Base-by-base conservation (phyloP, 2,329 filamentous ascomycete genomes). In the Fusarium sacchari region DNA sequence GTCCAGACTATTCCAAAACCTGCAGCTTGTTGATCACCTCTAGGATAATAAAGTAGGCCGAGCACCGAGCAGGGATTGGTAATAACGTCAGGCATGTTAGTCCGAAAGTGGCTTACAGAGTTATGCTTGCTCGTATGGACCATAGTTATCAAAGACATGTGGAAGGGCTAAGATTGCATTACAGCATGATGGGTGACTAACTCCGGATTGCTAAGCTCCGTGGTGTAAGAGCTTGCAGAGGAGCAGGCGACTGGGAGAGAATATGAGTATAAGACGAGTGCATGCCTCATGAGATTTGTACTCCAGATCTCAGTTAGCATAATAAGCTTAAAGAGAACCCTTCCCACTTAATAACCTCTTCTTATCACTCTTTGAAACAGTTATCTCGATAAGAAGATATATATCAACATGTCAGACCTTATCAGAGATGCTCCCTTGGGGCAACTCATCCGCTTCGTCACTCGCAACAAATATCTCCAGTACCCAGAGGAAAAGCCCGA, bases 401-500 rank as follows among this genome's bases (percentile, higher is more conserved):
- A 34, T 39, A 22, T n/a, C 57, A 44, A 18, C 14, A 73, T 82
- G 78, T 76, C 77, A 59, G 81, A 81, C 58, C 46, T 80, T 28
- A 77, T 91, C 64, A 83, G 88, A 78, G 89, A 91, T 64, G 85
- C 89, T 67, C 85, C 89, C 34, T 74, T 90, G 70, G 90, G 90
- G 73, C 89, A 91, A 73, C 73, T 90, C 55, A 84, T 91, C 72
- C 85, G 90, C 74, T 88, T 83, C 74, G 56, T 86, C 60, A 88
- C 89, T 6, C 80, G 81, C 37, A 89, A 89, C 76, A 84, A 81
- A 46, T 77, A 87, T 47, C 82, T 92, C 18, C 84, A 86, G 65
- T 91, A 91, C 67, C 89, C 89, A 22, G 90, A 91, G 81, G 90
- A 92, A 71, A 82, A 82, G 67, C 73, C 85, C 28, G 88, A 83